Evolutionary conservation across 2,329 filamentous ascomycete genomes (phyloP), one percentile per base, ranked within the genome.

Genomic region (Aciculosporium take): DNA sequence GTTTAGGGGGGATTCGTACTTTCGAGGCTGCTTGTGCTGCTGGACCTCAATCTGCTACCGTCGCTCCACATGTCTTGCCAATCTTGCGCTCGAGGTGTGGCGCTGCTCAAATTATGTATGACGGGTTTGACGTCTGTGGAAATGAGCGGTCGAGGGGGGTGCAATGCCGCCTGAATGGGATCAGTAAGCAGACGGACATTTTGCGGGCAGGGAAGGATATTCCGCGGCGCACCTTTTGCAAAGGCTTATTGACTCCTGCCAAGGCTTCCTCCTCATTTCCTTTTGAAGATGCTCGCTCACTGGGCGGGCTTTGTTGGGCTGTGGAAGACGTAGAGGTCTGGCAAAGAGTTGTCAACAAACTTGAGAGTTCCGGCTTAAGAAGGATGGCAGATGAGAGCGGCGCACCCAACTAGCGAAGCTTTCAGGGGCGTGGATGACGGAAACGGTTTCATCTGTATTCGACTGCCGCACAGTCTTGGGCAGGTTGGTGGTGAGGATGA

Each of bases 401-500:
- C 74, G 56, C 59, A 91, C 84, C 74, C 91, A 94, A 51, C 75
- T 75, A 42, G 76, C 73, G 60, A 91, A 95, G 46, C 81, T 84
- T 48, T 85, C 72, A 0, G 88, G 87, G 13, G 84, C 85, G 67
- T 94, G 88, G 50, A 95, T 94, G 41, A 94, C 88, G 1, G 88
- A 95, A 40, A 85, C 73, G 20, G 86, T 81, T 50, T 88, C 85
- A 49, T 94, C 85, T 46, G 78, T 79, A 20, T 72, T 72, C 40
- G 65, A 64, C 39, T 71, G 69, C 56, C 78, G 65, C 57, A 80
- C 53, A 45, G 69, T 64, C 32, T 76, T 73, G 3, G 74, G 62
- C 8, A 81, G 53, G 46, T 69, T 72, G 4, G 76, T 81, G 40
- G 63, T 66, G 13, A 78, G 59, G 64, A 72, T 68, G 42, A 68